Percentiles rank a stretch among this genome's conserved stretches.
Conservation (phyloP, 768 basidiomycete species). For the Russula virescens region DNA sequence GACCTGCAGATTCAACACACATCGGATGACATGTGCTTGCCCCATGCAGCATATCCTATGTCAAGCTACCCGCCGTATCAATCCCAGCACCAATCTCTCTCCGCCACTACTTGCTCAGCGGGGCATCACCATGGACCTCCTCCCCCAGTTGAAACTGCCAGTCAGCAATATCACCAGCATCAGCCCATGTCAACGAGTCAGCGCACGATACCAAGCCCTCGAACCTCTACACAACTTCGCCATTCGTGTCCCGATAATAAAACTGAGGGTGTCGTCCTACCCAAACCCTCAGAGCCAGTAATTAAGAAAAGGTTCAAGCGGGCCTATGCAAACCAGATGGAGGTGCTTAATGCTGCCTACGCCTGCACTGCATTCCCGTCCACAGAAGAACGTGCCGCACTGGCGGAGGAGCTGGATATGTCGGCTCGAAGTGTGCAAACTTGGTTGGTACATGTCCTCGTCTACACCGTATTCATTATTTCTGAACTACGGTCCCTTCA, state of each 20-base stretch:
- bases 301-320: constrained; percentile 88
- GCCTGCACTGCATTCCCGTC: constrained; percentile 80
- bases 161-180: constrained; percentile 21
- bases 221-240: constrained; percentile 37
- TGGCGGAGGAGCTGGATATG: constrained; percentile 78
- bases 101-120: background rate
- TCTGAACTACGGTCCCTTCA: background rate
- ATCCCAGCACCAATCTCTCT: background rate
- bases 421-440: constrained; percentile 82
- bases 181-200: constrained; percentile 28
- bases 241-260: constrained; percentile 40
- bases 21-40: constrained; percentile 16
- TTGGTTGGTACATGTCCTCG: constrained; percentile 45
- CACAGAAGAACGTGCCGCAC: constrained; percentile 70
- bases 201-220: constrained; percentile 24
- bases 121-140: constrained; percentile 16
- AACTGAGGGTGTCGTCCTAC: constrained; percentile 23
- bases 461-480: background rate
- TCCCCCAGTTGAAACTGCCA: constrained; percentile 18
- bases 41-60: constrained; percentile 12
- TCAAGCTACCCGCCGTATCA: background rate
- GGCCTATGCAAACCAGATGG: constrained; percentile 72
- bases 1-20: constrained; percentile 9
- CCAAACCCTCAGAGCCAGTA: constrained; percentile 44
- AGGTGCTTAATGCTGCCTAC: constrained; percentile 76